Evolutionary conservation across 495 filamentous ascomycete genomes (phyloP), one percentile per base, ranked within the genome.

Genomic region (Xylaria longipes): DNA sequence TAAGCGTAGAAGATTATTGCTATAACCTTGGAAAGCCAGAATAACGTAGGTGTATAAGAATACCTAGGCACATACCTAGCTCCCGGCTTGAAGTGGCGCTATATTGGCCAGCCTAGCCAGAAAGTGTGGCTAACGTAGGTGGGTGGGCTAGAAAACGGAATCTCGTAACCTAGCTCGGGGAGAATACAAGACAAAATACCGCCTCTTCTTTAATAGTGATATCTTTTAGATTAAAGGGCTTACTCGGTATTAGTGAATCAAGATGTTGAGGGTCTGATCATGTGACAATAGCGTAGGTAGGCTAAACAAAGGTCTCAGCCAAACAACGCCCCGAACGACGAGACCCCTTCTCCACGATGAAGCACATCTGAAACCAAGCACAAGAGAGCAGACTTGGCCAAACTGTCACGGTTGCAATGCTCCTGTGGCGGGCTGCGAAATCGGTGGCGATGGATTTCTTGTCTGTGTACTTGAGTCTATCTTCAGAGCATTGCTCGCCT

Each of bases 321-420:
- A 60, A 60, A 60, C 57, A 37, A 22, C 8, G 57, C 8, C 5
- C 57, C 11, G 31, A 22, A 37, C 20, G 7, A 7, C 22, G 57
- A 63, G 60, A 27, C 60, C 41, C 41, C 41, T 65, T 31, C 39
- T 65, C 27, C 22, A 46, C 15, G 62, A 46, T 67, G 65, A 67
- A 67, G 65, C 65, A 67, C 22, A 67, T 54, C 65, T 67, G 65
- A 67, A 67, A 67, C 65, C 31, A 1, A 54, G 65, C 48, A 65
- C 45, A 8, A 29, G 1, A 27, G n/a, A 31, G 43, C 45, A 29
- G 45, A 25, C 63, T 25, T 50, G 45, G 43, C 45, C 22, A 29
- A 2, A 43, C 4, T 43, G 9, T 29, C 33, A 15, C 5, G n/a
- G 25, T n/a, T 2, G 20, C 9, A 31, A 67, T 25, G 29, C 22